Conservation (phyloP, 306 rosid species). For the Vigna hirtella region DNA sequence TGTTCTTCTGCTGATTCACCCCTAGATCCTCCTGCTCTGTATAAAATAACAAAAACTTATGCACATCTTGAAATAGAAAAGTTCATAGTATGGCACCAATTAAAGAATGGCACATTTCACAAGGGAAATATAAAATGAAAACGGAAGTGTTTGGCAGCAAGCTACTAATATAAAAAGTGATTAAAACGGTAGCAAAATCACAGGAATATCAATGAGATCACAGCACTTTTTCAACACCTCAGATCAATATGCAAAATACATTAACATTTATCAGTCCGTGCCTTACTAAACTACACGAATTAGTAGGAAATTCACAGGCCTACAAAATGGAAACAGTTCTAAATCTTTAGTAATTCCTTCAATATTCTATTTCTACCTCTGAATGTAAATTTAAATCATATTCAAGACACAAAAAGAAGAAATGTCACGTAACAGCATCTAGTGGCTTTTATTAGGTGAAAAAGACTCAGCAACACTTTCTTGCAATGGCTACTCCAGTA, state of each 20-base stretch:
- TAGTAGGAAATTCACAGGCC: constrained; percentile 22
- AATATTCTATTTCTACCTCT: constrained; percentile 19
- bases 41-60: constrained; percentile 41
- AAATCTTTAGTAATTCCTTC: not conserved
- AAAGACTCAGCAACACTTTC: constrained; percentile 13
- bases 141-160: constrained; percentile 16
- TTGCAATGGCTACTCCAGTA: constrained; percentile 24
- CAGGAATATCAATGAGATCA: constrained; percentile 21
- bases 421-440: constrained; percentile 18
- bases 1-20: constrained; percentile 51
- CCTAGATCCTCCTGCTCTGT: constrained; percentile 58
- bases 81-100: constrained; percentile 21
- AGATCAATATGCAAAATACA: constrained; percentile 21
- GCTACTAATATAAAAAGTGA: constrained; percentile 21
- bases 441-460: constrained; percentile 4
- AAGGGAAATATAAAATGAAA: constrained; percentile 18
- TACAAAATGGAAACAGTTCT: not conserved
- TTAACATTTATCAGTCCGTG: constrained; percentile 6
- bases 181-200: constrained; percentile 6
- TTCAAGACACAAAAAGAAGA: not conserved
- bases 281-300: constrained; percentile 30
- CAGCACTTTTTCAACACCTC: constrained; percentile 2
- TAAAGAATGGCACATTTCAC: constrained; percentile 27
- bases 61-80: constrained; percentile 34
- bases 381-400: constrained; percentile 29